Conservation (phyloP, 2,329 filamentous ascomycete genomes). For the Hypoxylon sp. region DNA sequence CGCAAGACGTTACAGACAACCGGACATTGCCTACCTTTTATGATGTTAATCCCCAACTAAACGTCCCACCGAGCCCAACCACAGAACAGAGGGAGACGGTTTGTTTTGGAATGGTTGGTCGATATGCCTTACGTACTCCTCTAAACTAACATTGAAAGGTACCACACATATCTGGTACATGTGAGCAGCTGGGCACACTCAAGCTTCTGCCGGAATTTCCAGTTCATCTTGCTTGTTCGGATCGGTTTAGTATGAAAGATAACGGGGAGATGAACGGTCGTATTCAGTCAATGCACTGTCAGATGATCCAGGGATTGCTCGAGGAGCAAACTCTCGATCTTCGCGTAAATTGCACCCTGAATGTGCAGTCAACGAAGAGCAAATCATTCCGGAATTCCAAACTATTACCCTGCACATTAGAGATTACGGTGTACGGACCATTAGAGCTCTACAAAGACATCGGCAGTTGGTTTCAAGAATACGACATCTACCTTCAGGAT, state of each 20-base stretch:
- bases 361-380: neutral
- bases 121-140: neutral
- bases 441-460: neutral
- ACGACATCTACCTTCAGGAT: conserved; percentile 2
- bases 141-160: neutral
- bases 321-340: neutral
- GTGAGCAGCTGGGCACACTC: neutral
- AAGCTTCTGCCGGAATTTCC: neutral
- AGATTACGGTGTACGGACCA: neutral
- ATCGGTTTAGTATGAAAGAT: neutral
- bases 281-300: neutral
- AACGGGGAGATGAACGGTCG: neutral
- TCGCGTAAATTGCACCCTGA: neutral
- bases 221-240: neutral
- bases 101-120: conserved; percentile 1
- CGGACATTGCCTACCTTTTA: neutral
- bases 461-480: neutral
- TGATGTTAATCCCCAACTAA: neutral
- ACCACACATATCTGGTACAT: neutral
- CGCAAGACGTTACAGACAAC: neutral
- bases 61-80: neutral
- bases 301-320: neutral
- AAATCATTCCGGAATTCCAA: neutral
- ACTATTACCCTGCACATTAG: neutral
- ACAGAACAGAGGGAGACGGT: neutral